These are phyloP conservation scores for Phytophthora ramorum DNA, from an alignment of 352 stramenopile genomes.

Conservation along the genomic window DNA sequence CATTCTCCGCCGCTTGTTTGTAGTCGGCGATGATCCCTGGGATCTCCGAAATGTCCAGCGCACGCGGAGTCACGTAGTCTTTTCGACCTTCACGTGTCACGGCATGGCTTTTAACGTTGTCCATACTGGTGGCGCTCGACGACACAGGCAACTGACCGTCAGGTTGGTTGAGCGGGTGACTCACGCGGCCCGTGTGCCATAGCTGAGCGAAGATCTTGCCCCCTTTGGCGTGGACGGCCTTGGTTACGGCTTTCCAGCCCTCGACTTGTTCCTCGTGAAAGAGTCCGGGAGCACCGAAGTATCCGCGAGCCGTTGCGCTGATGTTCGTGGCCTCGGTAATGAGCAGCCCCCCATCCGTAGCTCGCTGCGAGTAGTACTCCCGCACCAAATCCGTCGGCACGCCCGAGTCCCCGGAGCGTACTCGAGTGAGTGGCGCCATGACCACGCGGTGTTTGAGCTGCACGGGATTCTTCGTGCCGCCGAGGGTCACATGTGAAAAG, in stretches of 20 bases:
- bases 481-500: slow-evolving; percentile 5
- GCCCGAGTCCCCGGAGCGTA: slow-evolving; percentile 25
- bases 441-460: slow-evolving; percentile 52
- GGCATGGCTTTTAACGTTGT: slow-evolving; percentile 7
- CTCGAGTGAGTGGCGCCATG: slow-evolving; percentile 52
- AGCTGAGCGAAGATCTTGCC: slow-evolving; percentile 19
- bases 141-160: slow-evolving; percentile 14
- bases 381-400: slow-evolving; percentile 30
- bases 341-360: slow-evolving; percentile 45
- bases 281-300: slow-evolving; percentile 33
- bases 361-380: slow-evolving; percentile 52
- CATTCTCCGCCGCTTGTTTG: slow-evolving; percentile 50
- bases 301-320: slow-evolving; percentile 22
- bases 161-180: slow-evolving; percentile 13
- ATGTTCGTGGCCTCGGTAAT: slow-evolving; percentile 66
- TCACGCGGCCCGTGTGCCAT: slow-evolving; percentile 11
- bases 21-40: slow-evolving; percentile 66
- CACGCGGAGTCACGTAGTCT: slow-evolving; percentile 50
- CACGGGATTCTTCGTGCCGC: slow-evolving; percentile 23
- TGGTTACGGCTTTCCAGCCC: slow-evolving; percentile 31
- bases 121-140: slow-evolving; percentile 7
- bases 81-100: slow-evolving; percentile 32
- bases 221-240: slow-evolving; percentile 29
- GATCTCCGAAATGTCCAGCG: slow-evolving; percentile 76
- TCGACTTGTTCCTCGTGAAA: slow-evolving; percentile 55